Evolutionary conservation across 2,329 filamentous ascomycete species (phyloP).

Genomic region (Xylaria digitata): DNA sequence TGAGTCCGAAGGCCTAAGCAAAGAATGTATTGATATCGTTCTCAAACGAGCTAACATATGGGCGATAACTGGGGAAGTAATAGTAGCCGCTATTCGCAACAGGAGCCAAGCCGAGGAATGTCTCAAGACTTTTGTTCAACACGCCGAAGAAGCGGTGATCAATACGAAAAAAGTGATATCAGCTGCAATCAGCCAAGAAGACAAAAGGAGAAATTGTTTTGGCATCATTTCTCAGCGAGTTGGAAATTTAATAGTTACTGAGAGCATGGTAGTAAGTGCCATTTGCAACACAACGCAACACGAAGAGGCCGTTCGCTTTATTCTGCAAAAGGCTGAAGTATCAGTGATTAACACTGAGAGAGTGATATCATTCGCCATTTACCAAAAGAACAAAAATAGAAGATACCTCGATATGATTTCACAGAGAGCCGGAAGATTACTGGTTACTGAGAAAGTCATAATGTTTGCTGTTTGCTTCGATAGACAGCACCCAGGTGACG

Average conservation of each 20-base stretch:
- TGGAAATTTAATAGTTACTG: neutral
- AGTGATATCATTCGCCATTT: neutral
- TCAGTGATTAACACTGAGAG: no score
- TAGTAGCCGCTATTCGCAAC: neutral
- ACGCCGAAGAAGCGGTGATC: neutral
- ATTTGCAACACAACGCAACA: neutral
- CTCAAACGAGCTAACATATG: neutral
- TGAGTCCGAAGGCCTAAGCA: neutral
- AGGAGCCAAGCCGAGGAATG: neutral
- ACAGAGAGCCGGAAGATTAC: no score
- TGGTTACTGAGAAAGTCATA: no score
- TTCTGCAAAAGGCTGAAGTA: neutral
- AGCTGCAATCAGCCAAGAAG: neutral
- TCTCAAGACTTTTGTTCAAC: no score
- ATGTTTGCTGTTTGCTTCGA: no score
- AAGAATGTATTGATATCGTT: neutral
- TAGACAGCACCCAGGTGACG: no score
- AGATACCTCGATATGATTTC: no score
- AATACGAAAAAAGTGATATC: neutral
- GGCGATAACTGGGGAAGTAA: neutral
- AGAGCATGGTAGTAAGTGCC: neutral
- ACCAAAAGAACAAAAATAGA: no score
- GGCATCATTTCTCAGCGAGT: neutral
- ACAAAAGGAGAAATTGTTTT: no score
- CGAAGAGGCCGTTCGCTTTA: neutral